Percentiles rank a stretch among this genome's conserved stretches.
Evolutionary conservation across 768 basidiomycete species (phyloP).

Genomic region (Leccinellum luteum): DNA sequence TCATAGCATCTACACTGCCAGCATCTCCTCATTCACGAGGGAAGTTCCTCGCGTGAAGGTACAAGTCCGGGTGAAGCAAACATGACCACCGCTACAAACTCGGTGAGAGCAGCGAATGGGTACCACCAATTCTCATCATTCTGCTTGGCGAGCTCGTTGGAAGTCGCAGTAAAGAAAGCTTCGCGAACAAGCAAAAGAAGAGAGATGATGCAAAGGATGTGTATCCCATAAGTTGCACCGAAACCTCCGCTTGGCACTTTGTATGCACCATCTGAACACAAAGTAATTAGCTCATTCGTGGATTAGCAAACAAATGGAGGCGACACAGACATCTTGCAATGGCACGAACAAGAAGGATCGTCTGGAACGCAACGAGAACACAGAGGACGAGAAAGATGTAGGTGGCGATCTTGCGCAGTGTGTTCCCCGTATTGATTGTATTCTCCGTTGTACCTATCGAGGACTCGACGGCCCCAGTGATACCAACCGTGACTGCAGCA

Average conservation of each 20-base stretch:
- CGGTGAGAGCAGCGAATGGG: constrained; percentile 32
- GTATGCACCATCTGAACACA: constrained; percentile 20
- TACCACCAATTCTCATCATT: constrained; percentile 34
- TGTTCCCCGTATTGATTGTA: constrained; percentile 13
- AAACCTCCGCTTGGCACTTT: constrained; percentile 14
- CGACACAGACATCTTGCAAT: constrained; percentile 12
- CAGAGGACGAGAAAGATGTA: constrained; percentile 30
- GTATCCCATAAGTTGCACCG: constrained; percentile 23
- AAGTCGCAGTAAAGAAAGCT: constrained; percentile 29
- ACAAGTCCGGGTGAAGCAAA: constrained; percentile 34
- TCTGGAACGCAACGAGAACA: constrained; percentile 28
- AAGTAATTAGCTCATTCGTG: constrained; percentile 1
- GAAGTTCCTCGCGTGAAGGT: constrained; percentile 28
- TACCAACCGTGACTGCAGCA: constrained; percentile 25
- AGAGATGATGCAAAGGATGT: constrained; percentile 25
- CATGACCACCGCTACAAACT: constrained; percentile 30
- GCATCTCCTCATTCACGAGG: constrained; percentile 10
- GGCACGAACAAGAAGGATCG: constrained; percentile 20
- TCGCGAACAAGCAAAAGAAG: constrained; percentile 30
- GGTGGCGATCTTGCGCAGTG: constrained; percentile 22
- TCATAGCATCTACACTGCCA: not conserved
- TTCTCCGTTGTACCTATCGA: constrained; percentile 9
- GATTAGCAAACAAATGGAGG: not conserved
- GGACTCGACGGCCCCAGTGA: constrained; percentile 24
- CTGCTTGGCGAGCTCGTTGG: constrained; percentile 17